Base-by-base conservation (phyloP, 2,329 filamentous ascomycete genomes). In the Diaporthe amygdali region DNA sequence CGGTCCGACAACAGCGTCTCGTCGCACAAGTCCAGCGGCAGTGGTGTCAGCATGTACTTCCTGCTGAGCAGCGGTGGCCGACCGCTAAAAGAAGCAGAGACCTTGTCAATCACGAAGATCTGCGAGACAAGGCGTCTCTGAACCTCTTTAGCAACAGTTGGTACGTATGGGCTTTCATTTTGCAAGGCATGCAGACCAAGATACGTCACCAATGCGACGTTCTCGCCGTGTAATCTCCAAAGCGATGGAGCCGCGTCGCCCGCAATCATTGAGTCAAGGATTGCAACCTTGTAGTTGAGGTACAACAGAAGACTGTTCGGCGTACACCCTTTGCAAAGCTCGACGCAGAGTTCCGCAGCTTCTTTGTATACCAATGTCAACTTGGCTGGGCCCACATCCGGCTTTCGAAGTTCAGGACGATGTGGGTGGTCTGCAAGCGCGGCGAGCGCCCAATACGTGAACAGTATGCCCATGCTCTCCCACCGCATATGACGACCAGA, bases 11-110 rank as follows among this genome's bases (percentile, higher is more conserved):
- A 78, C 0, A 88, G 78, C 17, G 86, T 82, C 0, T 83, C 78
- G 54, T 90, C 88, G 5, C 79, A 81, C 0, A 91, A 76, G 74
- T 91, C 89, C 0, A 91, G 79, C 0, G 89, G 88, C 2, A 85
- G 76, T 20, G 88, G 86, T 1, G 88, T 84, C 8, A 84, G 83
- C 56, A 84, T 87, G 74, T 90, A 91, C 2, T 87, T 83, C 37
- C 87, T 83, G 14, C 83, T 83, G 6, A 89, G 76, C 2, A 85
- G 77, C 0, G 89, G 89, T 0, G 89, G 89, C 0, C 88, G 80
- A 0, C 89, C 89, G 0, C 85, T 84, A 55, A 90, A 89, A 0
- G 86, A 82, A 0, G 86, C 84, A 0, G 82, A 79, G 10, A 83
- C 83, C 52, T 89, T 89, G 74, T 91, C 88, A 10, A 83, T 74